Conservation (phyloP, 2,329 filamentous ascomycete species). For the Botryotinia calthae region DNA sequence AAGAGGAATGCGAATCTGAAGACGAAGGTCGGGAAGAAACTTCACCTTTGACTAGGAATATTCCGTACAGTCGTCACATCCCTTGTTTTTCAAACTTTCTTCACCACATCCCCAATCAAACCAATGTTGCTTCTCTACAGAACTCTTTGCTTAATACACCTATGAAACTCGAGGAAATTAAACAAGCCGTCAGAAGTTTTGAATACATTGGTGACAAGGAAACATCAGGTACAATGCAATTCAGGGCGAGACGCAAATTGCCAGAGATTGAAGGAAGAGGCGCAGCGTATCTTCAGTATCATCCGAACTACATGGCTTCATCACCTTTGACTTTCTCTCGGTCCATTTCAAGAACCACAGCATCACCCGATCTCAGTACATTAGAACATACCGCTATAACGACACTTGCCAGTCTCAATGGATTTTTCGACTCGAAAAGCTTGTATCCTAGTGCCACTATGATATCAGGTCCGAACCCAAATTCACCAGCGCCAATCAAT, state of each 20-base stretch:
- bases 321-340: too few relatives aligned
- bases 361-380: not conserved
- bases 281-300: not conserved
- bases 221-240: not conserved
- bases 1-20: not conserved
- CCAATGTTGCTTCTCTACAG: not conserved
- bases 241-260: not conserved
- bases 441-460: too few relatives aligned
- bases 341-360: not conserved
- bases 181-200: not conserved
- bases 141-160: not conserved
- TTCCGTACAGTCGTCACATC: not conserved
- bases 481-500: not conserved
- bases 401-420: conserved; percentile 3
- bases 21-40: not conserved
- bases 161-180: not conserved
- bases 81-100: not conserved
- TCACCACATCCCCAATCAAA: not conserved
- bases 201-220: not conserved
- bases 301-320: not conserved
- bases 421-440: not conserved
- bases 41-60: not conserved
- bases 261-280: not conserved
- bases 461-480: too few relatives aligned
- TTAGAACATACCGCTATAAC: not conserved